Percentiles rank a stretch among this genome's conserved stretches.
Conservation (phyloP, 352 stramenopile genomes). For the Globisporangium paroecandrum region DNA sequence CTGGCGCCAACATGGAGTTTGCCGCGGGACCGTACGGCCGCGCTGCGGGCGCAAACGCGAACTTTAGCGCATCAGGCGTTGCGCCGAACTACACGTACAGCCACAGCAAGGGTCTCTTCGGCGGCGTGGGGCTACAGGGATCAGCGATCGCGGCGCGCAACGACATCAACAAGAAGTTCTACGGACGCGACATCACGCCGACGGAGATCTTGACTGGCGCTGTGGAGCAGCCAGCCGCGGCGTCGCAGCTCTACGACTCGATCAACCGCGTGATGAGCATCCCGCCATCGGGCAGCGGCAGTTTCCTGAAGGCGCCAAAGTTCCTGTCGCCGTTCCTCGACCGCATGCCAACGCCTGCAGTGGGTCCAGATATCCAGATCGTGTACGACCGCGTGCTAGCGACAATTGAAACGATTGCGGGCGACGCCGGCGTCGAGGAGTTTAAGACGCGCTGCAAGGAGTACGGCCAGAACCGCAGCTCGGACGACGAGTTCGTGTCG, state of each 20-base stretch:
- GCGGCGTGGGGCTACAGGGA: slow-evolving; percentile 75
- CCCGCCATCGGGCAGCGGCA: slow-evolving; percentile 50
- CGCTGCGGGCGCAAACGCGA: slow-evolving; percentile 68
- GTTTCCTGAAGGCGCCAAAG: slow-evolving; percentile 49
- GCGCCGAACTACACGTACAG: slow-evolving; percentile 88
- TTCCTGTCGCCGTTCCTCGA: slow-evolving; percentile 67
- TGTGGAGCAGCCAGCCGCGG: slow-evolving; percentile 78
- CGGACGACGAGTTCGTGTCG: slow-evolving; percentile 61
- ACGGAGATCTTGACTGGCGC: slow-evolving; percentile 81
- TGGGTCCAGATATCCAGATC: slow-evolving; percentile 75
- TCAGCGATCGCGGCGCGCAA: slow-evolving; percentile 72
- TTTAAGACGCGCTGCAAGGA: slow-evolving; percentile 87
- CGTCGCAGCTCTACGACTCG: slow-evolving; percentile 77
- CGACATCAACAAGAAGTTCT: slow-evolving; percentile 88
- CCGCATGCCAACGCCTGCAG: slow-evolving; percentile 64
- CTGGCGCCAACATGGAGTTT: slow-evolving; percentile 79
- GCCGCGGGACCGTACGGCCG: slow-evolving; percentile 77
- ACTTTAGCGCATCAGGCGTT: slow-evolving; percentile 71
- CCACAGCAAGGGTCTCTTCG: slow-evolving; percentile 85
- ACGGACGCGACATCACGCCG: slow-evolving; percentile 81
- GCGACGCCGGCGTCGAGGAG: slow-evolving; percentile 58
- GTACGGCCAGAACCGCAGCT: slow-evolving; percentile 79
- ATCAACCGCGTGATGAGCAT: slow-evolving; percentile 75
- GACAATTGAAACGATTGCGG: slow-evolving; percentile 64
- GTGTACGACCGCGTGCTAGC: slow-evolving; percentile 82